These are phyloP conservation scores for Neurospora sp. DNA, from an alignment of 495 filamentous ascomycete genomes.

Conservation along the genomic window DNA sequence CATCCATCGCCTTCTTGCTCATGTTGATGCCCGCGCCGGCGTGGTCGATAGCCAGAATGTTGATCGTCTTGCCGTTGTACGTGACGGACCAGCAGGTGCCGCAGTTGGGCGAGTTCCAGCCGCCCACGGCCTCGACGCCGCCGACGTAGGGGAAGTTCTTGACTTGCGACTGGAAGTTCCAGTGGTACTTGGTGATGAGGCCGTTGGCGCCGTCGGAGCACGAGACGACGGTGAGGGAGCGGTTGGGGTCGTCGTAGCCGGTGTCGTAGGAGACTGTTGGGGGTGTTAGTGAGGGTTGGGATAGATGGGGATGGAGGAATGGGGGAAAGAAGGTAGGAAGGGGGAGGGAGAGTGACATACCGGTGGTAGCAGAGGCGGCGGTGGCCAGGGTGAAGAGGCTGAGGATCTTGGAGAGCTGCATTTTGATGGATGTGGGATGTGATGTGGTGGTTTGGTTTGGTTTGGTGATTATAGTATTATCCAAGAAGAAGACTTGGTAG, in stretches of 20 bases:
- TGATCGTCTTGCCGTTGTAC: constrained; percentile 50
- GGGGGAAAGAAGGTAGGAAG: not conserved
- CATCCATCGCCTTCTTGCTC: constrained; percentile 52
- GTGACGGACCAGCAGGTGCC: constrained; percentile 59
- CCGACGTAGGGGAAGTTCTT: constrained; percentile 51
- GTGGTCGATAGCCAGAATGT: constrained; percentile 59
- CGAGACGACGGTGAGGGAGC: constrained; percentile 35
- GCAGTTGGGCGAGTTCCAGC: constrained; percentile 51
- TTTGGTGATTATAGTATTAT: not conserved
- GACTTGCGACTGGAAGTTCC: constrained; percentile 36
- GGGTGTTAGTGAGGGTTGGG: no score
- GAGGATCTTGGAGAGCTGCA: constrained; percentile 41
- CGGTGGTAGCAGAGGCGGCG: constrained; percentile 24
- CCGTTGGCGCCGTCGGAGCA: constrained; percentile 53
- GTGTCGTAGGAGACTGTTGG: constrained; percentile 44
- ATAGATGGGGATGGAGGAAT: no score
- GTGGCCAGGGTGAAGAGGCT: constrained; percentile 26
- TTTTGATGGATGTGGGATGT: constrained; percentile 21
- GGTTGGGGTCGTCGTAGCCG: constrained; percentile 42
- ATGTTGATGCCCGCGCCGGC: constrained; percentile 53
- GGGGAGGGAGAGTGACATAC: constrained; percentile 10
- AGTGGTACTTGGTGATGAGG: constrained; percentile 42
- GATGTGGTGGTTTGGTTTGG: not conserved
- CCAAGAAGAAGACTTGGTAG: not conserved
- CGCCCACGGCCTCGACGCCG: constrained; percentile 47